These are phyloP conservation scores for Spathaspora sp. DNA, from an alignment of 1,139 yeast genomes.

Conservation along the genomic window DNA sequence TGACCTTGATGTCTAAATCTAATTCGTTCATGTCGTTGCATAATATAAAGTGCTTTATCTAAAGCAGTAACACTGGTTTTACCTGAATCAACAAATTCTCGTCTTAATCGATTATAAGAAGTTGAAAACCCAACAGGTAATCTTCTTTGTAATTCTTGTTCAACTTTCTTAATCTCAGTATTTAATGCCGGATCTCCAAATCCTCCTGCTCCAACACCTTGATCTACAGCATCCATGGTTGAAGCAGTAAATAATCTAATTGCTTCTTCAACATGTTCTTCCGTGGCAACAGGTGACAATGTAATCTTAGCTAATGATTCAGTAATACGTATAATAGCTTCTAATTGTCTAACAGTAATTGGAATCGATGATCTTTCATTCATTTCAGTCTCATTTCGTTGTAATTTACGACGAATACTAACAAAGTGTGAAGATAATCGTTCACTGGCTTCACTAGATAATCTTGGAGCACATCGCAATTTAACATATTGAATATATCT, in stretches of 20 bases:
- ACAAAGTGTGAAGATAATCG: conserved; percentile 93
- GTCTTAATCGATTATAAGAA: conserved; percentile 76
- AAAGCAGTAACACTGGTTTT: conserved; percentile 69
- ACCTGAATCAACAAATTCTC: conserved; percentile 78
- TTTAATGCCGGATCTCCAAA: conserved; percentile 52
- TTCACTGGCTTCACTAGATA: conserved; percentile 88
- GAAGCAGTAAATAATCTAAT: conserved; percentile 93
- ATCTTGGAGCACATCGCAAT: conserved; percentile 86
- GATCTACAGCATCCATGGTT: conserved; percentile 96
- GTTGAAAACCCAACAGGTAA: conserved; percentile 98
- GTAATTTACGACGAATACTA: conserved; percentile 81
- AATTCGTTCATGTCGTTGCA: conserved; percentile 85
- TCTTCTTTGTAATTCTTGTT: conserved; percentile 82
- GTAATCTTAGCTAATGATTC: conserved; percentile 90
- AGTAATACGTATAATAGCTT: conserved; percentile 94
- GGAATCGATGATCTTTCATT: conserved; percentile 95
- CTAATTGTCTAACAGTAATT: conserved; percentile 94
- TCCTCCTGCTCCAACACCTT: conserved; percentile 57
- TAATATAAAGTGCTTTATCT: conserved; percentile 76
- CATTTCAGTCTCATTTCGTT: conserved; percentile 75
- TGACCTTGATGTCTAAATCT: conserved; percentile 89
- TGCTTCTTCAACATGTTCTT: conserved; percentile 93
- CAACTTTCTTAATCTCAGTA: conserved; percentile 75
- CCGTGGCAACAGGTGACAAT: conserved; percentile 80
- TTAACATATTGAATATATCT: conserved; percentile 90